These are phyloP conservation scores for Zizania palustris DNA, from an alignment of 202 grass and related monocot genomes.

Conservation along the genomic window DNA sequence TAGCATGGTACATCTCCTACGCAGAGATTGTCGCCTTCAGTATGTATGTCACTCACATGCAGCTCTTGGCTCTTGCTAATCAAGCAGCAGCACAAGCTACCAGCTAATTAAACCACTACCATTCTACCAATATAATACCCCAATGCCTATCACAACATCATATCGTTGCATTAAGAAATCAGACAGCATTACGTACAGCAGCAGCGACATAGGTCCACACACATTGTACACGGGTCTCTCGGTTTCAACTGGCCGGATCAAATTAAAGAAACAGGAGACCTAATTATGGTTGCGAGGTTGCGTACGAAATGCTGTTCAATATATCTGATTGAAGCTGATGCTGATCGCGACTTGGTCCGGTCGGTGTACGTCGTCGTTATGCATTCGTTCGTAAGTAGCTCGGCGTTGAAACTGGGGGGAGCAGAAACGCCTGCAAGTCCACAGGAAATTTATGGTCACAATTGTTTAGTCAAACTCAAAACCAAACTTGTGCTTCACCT, in stretches of 20 bases:
- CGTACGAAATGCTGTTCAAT: background rate
- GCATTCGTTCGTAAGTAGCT: slow-evolving; percentile 16
- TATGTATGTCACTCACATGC: background rate
- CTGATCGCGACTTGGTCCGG: background rate
- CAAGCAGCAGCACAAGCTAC: background rate
- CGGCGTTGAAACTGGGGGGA: background rate
- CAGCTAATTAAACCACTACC: background rate
- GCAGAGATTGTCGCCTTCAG: background rate
- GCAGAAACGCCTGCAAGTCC: slow-evolving; percentile 2
- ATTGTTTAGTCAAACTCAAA: slow-evolving; percentile 8
- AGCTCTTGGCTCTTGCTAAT: background rate
- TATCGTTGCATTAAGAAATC: background rate
- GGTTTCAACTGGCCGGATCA: background rate
- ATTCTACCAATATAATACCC: too few species aligned
- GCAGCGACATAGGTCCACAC: background rate
- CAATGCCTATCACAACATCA: background rate
- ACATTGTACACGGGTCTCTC: background rate
- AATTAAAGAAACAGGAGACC: background rate
- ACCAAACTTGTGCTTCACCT: slow-evolving; percentile 21
- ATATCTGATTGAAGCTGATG: background rate
- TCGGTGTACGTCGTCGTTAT: background rate
- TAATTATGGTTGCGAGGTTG: background rate
- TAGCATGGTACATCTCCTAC: slow-evolving; percentile 17
- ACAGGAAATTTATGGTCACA: background rate
- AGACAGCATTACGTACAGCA: background rate